These are phyloP conservation scores for Glaciozyma antarctica DNA, from an alignment of 768 basidiomycete genomes.

Conservation along the genomic window DNA sequence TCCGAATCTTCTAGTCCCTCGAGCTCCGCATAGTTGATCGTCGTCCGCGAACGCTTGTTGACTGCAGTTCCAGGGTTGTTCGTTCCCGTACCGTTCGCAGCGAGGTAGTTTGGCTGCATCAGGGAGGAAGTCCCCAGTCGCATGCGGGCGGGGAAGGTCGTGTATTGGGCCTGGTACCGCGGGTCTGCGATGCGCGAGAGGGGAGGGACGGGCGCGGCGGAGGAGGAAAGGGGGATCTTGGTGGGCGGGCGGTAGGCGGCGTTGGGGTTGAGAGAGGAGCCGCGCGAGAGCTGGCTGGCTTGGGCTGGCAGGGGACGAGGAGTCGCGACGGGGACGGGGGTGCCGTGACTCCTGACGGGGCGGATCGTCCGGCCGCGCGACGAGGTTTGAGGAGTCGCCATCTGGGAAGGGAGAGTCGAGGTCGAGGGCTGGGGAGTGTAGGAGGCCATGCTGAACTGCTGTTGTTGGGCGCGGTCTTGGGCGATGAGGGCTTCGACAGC, in stretches of 20 bases:
- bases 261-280: constrained; percentile 21
- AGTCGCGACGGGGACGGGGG: background rate
- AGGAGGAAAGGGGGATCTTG: constrained; percentile 5
- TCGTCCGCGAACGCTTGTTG: constrained; percentile 42
- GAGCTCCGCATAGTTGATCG: constrained; percentile 80
- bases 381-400: constrained; percentile 3
- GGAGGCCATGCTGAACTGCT: background rate
- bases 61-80: constrained; percentile 9
- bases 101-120: constrained; percentile 68
- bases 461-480: no score
- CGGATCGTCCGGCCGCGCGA: constrained; percentile 23
- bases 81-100: constrained; percentile 33
- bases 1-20: constrained; percentile 58
- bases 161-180: constrained; percentile 56
- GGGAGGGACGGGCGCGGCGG: constrained; percentile 10
- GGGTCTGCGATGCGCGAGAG: constrained; percentile 21
- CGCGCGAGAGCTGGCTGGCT: background rate
- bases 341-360: constrained; percentile 11
- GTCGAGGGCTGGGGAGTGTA: background rate
- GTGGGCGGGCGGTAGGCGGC: background rate
- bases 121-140: constrained; percentile 81
- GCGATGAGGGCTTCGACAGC: no score
- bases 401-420: background rate
- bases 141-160: constrained; percentile 80
- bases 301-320: background rate